phyloP scores from a whole-genome alignment of 805 yeast genomes.

The Candida stauntonica region DNA sequence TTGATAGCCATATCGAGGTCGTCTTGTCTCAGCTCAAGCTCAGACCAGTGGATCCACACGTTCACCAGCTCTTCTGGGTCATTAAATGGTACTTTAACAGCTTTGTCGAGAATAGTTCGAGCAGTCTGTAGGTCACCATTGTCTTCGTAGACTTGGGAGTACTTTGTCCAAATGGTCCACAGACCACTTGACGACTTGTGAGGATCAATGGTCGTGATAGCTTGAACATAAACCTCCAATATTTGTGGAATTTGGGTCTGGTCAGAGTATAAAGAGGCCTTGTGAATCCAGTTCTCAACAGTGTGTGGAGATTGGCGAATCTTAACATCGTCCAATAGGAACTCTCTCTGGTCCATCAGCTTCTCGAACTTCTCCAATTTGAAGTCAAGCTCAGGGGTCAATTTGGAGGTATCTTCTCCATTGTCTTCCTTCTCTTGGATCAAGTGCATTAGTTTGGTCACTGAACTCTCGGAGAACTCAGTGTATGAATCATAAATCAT shows the following conservation, averaged over 20 bases:
- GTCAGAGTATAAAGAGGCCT: conserved; percentile 44
- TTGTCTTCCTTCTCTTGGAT: conserved; percentile 12
- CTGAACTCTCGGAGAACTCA: conserved; percentile 52
- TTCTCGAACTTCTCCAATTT: conserved; percentile 46
- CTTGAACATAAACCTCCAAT: conserved; percentile 56
- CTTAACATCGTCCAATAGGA: conserved; percentile 62
- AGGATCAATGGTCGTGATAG: conserved; percentile 65
- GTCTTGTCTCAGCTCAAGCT: conserved; percentile 49
- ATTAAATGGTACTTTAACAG: conserved; percentile 66
- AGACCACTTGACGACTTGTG: conserved; percentile 42
- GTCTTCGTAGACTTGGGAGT: conserved; percentile 59
- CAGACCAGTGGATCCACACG: conserved; percentile 75
- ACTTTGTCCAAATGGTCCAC: conserved; percentile 63
- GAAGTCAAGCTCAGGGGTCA: conserved; percentile 37
- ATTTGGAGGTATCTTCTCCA: conserved; percentile 12
- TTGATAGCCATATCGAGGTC: conserved; percentile 41
- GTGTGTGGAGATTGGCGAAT: conserved; percentile 58
- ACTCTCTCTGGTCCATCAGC: conserved; percentile 51
- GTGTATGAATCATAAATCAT: conserved; percentile 57
- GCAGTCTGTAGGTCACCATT: conserved; percentile 55
- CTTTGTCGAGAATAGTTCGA: conserved; percentile 55
- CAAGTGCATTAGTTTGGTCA: conserved; percentile 23
- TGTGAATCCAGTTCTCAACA: conserved; percentile 64
- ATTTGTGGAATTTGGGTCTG: conserved; percentile 36
- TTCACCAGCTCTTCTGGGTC: conserved; percentile 59